Conservation (phyloP, 2,329 filamentous ascomycete genomes). For the Alternaria sp. region DNA sequence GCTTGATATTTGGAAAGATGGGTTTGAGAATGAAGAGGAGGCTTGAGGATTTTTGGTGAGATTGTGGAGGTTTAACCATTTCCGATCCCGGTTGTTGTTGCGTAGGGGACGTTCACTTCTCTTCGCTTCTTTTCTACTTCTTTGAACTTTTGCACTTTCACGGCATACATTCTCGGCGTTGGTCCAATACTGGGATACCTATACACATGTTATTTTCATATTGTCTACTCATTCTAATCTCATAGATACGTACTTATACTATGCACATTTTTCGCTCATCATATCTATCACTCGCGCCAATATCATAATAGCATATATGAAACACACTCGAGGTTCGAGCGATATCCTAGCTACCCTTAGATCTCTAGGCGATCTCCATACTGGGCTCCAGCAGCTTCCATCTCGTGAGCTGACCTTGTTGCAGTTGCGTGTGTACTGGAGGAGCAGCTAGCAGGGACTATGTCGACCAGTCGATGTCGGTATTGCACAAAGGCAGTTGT, state of each 20-base stretch:
- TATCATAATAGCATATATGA: background rate
- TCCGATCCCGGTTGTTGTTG: background rate
- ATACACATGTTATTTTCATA: conserved; percentile 1
- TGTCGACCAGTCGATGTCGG: background rate
- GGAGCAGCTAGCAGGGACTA: background rate
- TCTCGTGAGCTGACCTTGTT: too few relatives aligned
- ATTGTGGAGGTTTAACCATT: background rate
- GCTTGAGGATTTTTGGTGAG: background rate
- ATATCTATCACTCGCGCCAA: background rate
- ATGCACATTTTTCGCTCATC: background rate
- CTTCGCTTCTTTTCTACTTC: background rate
- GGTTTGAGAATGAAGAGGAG: background rate
- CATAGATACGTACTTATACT: background rate
- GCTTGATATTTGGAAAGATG: background rate
- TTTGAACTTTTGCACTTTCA: background rate
- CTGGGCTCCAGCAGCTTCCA: background rate
- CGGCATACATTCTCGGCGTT: conserved; percentile 2
- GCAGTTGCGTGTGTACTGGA: background rate
- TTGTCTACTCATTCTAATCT: background rate
- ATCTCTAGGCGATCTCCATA: background rate
- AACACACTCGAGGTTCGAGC: too few relatives aligned
- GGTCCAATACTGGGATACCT: background rate
- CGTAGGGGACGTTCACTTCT: background rate
- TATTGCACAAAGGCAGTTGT: background rate
- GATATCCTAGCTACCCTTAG: background rate